These are phyloP conservation scores for Isoetes taiwanensis DNA, from an alignment of 75 land plant genomes.

Conservation along the genomic window DNA sequence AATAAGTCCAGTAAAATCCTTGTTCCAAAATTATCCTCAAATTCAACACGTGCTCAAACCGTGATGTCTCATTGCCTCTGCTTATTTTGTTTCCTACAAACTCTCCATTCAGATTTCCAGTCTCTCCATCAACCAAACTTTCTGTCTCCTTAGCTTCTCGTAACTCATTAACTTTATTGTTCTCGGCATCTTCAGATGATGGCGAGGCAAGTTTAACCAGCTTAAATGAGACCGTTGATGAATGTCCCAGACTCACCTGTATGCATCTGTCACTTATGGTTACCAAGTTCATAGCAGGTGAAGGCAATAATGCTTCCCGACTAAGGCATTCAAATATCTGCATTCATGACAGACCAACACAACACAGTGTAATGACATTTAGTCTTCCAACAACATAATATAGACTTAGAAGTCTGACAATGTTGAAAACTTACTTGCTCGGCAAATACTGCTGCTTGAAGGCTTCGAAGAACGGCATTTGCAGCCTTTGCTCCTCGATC, in stretches of 20 bases:
- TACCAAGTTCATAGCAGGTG: slow-evolving; percentile 51
- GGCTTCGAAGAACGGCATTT: slow-evolving; percentile 54
- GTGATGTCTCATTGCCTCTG: background rate
- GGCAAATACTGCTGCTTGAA: slow-evolving; percentile 65
- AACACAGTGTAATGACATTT: background rate
- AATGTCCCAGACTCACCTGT: slow-evolving; percentile 53
- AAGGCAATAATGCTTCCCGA: slow-evolving; percentile 53
- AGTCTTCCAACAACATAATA: background rate
- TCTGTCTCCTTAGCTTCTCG: slow-evolving; percentile 10
- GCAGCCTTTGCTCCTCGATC: slow-evolving; percentile 42
- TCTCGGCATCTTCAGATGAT: slow-evolving; percentile 11
- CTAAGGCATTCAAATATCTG: slow-evolving; percentile 89
- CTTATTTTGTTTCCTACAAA: too few relatives aligned
- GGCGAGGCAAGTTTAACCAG: slow-evolving; percentile 22
- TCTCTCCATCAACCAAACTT: background rate
- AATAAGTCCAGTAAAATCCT: too few relatives aligned
- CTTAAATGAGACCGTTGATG: slow-evolving; percentile 35
- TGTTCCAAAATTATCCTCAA: background rate
- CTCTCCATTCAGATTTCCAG: slow-evolving; percentile 1
- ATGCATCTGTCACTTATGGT: slow-evolving; percentile 61
- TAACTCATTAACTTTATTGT: background rate
- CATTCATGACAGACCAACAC: background rate
- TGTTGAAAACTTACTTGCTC: slow-evolving; percentile 67
- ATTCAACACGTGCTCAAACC: background rate
- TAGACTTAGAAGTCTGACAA: background rate